phyloP scores from a whole-genome alignment of 371 early-diverging fungal species.

The Syncephalastrum monosporum region DNA sequence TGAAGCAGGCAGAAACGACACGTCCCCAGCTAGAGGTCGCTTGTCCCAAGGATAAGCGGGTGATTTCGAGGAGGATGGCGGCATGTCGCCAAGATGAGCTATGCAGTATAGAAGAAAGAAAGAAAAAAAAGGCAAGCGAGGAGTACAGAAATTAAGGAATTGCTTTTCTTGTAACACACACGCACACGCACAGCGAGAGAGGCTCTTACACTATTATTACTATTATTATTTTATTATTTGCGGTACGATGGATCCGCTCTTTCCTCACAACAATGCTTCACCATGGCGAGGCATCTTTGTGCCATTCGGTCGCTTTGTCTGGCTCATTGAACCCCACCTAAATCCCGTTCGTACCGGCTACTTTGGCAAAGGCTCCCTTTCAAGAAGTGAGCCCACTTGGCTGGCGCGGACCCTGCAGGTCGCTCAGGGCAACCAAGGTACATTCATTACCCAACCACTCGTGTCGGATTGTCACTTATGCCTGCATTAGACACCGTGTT shows the following conservation, averaged over 20 bases:
- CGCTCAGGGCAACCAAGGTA: slow-evolving; percentile 1
- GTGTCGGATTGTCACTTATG: not conserved
- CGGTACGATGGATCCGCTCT: no score
- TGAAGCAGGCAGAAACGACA: slow-evolving; percentile 45
- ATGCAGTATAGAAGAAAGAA: not conserved
- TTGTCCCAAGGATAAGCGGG: slow-evolving; percentile 46
- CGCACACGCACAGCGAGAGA: not conserved
- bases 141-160: not conserved
- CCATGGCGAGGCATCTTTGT: slow-evolving; percentile 19
- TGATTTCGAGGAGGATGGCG: not conserved
- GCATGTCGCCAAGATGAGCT: no score
- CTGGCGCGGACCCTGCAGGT: slow-evolving; percentile 16
- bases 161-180: not conserved
- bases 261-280: no score
- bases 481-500: slow-evolving; percentile 2
- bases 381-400: slow-evolving; percentile 83
- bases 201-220: no score
- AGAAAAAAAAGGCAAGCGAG: not conserved
- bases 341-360: slow-evolving; percentile 63
- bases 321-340: slow-evolving; percentile 37
- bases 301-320: slow-evolving; percentile 41
- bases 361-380: slow-evolving; percentile 86
- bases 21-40: slow-evolving; percentile 33
- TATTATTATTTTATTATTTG: no score
- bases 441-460: not conserved